Conservation (phyloP, 768 basidiomycete species). For the Boletus reticulatus region DNA sequence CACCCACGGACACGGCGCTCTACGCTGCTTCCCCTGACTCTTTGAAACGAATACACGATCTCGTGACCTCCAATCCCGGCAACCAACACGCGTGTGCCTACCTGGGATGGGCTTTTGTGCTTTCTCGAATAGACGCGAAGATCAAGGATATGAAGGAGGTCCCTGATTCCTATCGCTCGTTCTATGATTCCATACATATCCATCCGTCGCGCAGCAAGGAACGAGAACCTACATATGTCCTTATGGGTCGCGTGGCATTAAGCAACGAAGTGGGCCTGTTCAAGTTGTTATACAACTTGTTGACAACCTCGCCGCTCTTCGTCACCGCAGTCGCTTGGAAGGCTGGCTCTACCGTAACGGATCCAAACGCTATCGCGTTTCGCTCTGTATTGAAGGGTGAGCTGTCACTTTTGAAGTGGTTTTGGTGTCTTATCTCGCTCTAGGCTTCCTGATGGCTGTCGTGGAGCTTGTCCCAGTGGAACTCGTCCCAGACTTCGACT, state of each 20-base stretch:
- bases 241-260: conserved; percentile 62
- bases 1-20: conserved; percentile 46
- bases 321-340: conserved; percentile 72
- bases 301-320: conserved; percentile 73
- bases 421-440: conserved; percentile 1
- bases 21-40: conserved; percentile 62
- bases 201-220: conserved; percentile 48
- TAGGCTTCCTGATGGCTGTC: conserved; percentile 75
- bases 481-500: conserved; percentile 71
- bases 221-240: conserved; percentile 49
- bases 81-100: conserved; percentile 71
- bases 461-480: conserved; percentile 76
- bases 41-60: conserved; percentile 64
- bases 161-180: conserved; percentile 51
- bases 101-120: conserved; percentile 82
- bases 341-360: conserved; percentile 63
- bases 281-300: conserved; percentile 49
- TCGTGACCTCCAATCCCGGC: conserved; percentile 57
- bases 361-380: conserved; percentile 76
- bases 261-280: conserved; percentile 60
- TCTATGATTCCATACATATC: conserved; percentile 53
- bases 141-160: conserved; percentile 48
- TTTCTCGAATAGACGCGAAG: conserved; percentile 57
- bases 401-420: conserved; percentile 8
- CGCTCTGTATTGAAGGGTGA: conserved; percentile 84